Conservation (phyloP, 345 rosid species). For the Limnanthes douglasii region DNA sequence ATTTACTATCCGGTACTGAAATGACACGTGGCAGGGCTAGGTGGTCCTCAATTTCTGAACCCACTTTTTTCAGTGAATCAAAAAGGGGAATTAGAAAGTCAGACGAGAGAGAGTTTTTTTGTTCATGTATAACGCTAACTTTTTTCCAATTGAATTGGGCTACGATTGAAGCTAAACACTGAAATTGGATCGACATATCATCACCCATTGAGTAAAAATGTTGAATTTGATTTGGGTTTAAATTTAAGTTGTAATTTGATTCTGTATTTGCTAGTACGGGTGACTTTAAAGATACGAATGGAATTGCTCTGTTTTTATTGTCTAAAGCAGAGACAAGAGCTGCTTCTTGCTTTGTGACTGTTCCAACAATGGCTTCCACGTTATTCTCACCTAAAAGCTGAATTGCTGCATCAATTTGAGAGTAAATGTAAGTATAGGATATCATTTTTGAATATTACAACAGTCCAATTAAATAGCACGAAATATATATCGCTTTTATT, state of each 20-base stretch:
- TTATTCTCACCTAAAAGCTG: conserved; percentile 4
- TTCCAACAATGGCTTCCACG: conserved; percentile 9
- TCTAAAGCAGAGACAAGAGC: no score
- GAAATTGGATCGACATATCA: conserved; percentile 7
- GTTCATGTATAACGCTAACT: conserved; percentile 7
- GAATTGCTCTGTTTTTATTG: neutral
- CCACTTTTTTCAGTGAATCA: conserved; percentile 6
- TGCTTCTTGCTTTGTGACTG: no score
- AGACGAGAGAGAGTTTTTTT: neutral
- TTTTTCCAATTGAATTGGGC: conserved; percentile 11
- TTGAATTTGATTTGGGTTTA: conserved; percentile 1
- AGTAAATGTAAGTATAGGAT: no score
- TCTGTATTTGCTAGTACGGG: no score
- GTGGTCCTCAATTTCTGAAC: conserved; percentile 7
- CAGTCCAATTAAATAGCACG: no score
- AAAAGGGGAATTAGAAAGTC: conserved; percentile 9
- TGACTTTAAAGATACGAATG: conserved; percentile 9
- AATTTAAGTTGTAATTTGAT: no score
- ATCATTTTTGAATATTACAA: no score
- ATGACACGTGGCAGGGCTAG: conserved; percentile 2
- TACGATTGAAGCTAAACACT: conserved; percentile 9
- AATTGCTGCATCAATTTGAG: conserved; percentile 7
- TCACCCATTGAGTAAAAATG: conserved; percentile 8
- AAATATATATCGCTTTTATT: no score
- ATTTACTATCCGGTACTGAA: conserved; percentile 1